Conservation (phyloP, 805 yeast genomes). For the Saccharomycopsis javanensis region DNA sequence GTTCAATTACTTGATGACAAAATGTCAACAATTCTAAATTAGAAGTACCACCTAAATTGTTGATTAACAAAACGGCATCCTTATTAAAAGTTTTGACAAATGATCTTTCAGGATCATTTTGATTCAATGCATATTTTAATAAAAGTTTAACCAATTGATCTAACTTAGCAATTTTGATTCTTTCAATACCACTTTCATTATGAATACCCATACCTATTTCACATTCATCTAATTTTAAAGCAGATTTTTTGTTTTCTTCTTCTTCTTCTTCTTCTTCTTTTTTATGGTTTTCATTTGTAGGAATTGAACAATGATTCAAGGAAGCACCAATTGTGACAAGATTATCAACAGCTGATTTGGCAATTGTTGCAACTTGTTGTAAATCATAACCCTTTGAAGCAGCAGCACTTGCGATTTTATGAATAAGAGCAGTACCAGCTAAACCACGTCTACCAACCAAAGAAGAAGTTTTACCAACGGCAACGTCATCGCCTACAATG, state of each 20-base stretch:
- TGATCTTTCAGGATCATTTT: constrained; percentile 64
- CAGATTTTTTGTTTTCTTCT: constrained; percentile 21
- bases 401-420: constrained; percentile 76
- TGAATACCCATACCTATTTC: constrained; percentile 96
- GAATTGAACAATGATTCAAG: constrained; percentile 81
- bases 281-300: constrained; percentile 42
- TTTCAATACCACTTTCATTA: constrained; percentile 79
- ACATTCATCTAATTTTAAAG: constrained; percentile 51
- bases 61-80: constrained; percentile 60
- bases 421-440: constrained; percentile 84
- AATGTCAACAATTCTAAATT: constrained; percentile 69
- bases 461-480: constrained; percentile 85
- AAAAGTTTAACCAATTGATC: constrained; percentile 48
- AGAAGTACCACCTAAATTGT: constrained; percentile 87
- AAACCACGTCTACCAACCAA: constrained; percentile 91
- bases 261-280: constrained; percentile 44
- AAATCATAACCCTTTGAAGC: constrained; percentile 38
- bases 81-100: constrained; percentile 55
- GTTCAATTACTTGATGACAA: constrained; percentile 45
- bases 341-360: constrained; percentile 49
- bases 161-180: constrained; percentile 53
- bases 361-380: constrained; percentile 45
- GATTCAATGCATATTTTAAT: constrained; percentile 51
- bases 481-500: constrained; percentile 84
- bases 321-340: constrained; percentile 85